Evolutionary conservation across 2,329 filamentous ascomycete genomes (phyloP), one percentile per base, ranked within the genome.

Genomic region (Xylariales sp.): DNA sequence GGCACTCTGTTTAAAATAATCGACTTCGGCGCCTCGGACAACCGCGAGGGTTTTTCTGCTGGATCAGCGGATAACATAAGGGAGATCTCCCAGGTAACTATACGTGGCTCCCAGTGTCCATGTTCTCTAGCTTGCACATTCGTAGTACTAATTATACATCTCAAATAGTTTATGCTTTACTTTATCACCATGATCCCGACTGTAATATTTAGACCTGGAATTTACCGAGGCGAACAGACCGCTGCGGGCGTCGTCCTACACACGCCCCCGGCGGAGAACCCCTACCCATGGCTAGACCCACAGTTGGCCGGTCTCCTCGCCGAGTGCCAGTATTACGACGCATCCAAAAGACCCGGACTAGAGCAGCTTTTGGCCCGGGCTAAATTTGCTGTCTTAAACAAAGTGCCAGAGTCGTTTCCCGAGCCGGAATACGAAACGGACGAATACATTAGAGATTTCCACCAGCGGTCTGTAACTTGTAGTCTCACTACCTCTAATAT

Each of bases 1-100:
- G 28, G 5, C 14, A 48, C 16, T 5, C 45, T 4, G 23, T 56
- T 65, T 41, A 68, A 68, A 16, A 5, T 68, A 23, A 68, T 68
- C 28, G 66, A 68, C 9, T 68, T 68, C 28, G 66, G 66, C 14
- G 7, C 28, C 1, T 32, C 32, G 36, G 10, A 50, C 1, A 65
- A 65, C n/a, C 32, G 32, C 32, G 32, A 8, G 5, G 32, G 32
- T 3, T 34, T 34, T 23, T 23, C 23, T 39, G 36, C 8, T 4
- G 30, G 36, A n/a, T 7, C 36, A 1, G 34, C 34, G 36, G 16
- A 36, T 1, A 65, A 65, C 12, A 23, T 65, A 12, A 59, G 10
- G 39, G 39, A 41, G 5, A 18, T 57, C 8, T 18, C 45, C 2
- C 62, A 39, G 12, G 34, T 39, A 39, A 39, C 5, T 9, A 39